Base-by-base conservation (phyloP, 345 rosid species). In the Salix dunnii region DNA sequence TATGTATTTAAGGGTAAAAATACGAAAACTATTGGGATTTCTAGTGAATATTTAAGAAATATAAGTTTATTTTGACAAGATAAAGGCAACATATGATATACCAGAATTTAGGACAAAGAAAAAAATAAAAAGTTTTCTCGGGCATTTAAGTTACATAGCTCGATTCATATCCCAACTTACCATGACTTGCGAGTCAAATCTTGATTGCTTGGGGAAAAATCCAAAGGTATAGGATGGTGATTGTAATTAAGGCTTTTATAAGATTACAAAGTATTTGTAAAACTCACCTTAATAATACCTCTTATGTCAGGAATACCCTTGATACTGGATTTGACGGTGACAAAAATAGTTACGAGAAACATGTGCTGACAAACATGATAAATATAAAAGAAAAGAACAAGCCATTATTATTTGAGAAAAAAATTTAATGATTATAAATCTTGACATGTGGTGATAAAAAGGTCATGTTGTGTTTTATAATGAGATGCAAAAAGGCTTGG, bases 401-500 rank as follows among this genome's bases (percentile, higher is more conserved):
- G 7, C 28, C 63, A n/a, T 58, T 7, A n/a, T 7, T 58, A 20
- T 6, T 20, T 58, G 8, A 58, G 48, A 7, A 58, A 58, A 20
- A 7, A 58, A 0, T 58, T n/a, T 7, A 58, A 9, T 20, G 10
- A 13, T 17, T 23, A n/a, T n/a, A 23, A 60, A n/a, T 8, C 64
- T 0, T 0, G 6, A 1, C 23, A 60, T 2, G 2, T 3, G 1
- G 2, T 21, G 4, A 9, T 60, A 5, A 23, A n/a, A 7, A 60
- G 12, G 28, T 1, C 23, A 4, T 60, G 3, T n/a, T 23, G n/a
- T 8, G 27, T 30, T 12, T 8, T 23, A 1, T 0, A 13, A 1
- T n/a, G 13, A 9, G 1, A 6, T 38, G 11, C 42, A 38, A 38
- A 38, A 8, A 5, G 30, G 2, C 13, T 60, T 60, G 2, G 2